A percentile compares a stretch with the other conserved stretches of the same genome.
phyloP scores from a whole-genome alignment of 768 basidiomycete species.

The Rhodosporidiobolus odoratus region DNA sequence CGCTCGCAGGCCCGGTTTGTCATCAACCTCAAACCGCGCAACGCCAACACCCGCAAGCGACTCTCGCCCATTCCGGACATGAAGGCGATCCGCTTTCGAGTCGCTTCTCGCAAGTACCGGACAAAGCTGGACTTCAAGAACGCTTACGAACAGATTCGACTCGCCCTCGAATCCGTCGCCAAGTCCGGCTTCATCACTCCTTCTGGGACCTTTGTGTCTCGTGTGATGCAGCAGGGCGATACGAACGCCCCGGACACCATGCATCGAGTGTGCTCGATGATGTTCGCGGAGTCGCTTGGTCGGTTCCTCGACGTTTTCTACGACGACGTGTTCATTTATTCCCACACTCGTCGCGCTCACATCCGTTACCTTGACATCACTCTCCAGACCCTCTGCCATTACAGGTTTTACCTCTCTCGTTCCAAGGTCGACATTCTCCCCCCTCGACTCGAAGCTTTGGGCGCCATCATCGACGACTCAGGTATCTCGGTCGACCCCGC shows the following conservation, averaged over 20 bases:
- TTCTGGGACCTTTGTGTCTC: conserved; percentile 49
- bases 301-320: conserved; percentile 52
- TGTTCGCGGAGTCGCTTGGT: conserved; percentile 47
- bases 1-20: conserved; percentile 2
- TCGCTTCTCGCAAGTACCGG: conserved; percentile 25
- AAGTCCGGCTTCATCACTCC: conserved; percentile 48
- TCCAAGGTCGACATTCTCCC: too few species aligned
- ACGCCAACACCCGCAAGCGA: background rate
- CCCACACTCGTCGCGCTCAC: conserved; percentile 47
- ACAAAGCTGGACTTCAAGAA: conserved; percentile 51
- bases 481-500: too few species aligned
- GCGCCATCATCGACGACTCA: too few species aligned
- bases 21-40: conserved; percentile 12
- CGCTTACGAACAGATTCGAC: conserved; percentile 49
- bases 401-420: too few species aligned
- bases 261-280: conserved; percentile 48
- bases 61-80: conserved; percentile 13
- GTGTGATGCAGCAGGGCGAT: conserved; percentile 52
- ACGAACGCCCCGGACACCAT: conserved; percentile 53
- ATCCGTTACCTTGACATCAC: conserved; percentile 44
- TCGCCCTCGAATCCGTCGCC: conserved; percentile 44
- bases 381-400: conserved; percentile 42
- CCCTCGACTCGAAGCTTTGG: too few species aligned
- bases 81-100: background rate
- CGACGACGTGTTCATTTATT: conserved; percentile 54